A percentile compares a stretch with the other conserved stretches of the same genome.
phyloP scores from a whole-genome alignment of 305 asterid genomes.

The Fraxinus floribunda region DNA sequence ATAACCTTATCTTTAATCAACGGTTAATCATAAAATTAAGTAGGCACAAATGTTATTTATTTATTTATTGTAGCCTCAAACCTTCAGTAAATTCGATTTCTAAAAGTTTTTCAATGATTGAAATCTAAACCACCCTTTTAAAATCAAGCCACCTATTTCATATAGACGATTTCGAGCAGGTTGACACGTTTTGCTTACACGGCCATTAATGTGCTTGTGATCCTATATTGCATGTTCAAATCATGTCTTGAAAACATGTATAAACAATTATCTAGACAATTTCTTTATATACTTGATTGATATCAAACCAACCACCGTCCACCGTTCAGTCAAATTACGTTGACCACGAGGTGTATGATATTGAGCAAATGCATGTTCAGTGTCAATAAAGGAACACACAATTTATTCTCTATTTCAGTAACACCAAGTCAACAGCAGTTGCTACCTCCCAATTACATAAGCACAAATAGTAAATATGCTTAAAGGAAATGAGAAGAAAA shows the following conservation, averaged over 20 bases:
- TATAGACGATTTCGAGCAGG: not conserved
- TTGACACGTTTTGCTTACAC: not conserved
- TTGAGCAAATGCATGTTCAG: not conserved
- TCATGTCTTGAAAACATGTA: not conserved
- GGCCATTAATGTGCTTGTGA: not conserved
- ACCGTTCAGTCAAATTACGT: too few species aligned
- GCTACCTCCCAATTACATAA: not conserved
- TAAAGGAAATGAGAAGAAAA: not conserved
- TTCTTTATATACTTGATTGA: too few species aligned
- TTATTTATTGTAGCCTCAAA: not conserved
- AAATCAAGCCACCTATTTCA: not conserved
- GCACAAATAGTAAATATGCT: not conserved
- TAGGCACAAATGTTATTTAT: not conserved
- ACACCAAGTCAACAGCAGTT: not conserved
- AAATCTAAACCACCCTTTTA: not conserved
- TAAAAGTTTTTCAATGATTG: not conserved
- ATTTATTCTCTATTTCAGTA: not conserved
- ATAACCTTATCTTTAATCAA: not conserved
- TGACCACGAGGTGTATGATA: not conserved
- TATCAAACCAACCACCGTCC: too few species aligned
- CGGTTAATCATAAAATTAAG: not conserved
- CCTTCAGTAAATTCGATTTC: not conserved
- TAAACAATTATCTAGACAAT: too few species aligned
- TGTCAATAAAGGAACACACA: not conserved
- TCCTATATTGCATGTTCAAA: too few species aligned